Percentiles rank a stretch among this genome's conserved stretches.
Conservation (phyloP, 1,284 basidiomycete species). For the Anthracocystis walkeri region DNA sequence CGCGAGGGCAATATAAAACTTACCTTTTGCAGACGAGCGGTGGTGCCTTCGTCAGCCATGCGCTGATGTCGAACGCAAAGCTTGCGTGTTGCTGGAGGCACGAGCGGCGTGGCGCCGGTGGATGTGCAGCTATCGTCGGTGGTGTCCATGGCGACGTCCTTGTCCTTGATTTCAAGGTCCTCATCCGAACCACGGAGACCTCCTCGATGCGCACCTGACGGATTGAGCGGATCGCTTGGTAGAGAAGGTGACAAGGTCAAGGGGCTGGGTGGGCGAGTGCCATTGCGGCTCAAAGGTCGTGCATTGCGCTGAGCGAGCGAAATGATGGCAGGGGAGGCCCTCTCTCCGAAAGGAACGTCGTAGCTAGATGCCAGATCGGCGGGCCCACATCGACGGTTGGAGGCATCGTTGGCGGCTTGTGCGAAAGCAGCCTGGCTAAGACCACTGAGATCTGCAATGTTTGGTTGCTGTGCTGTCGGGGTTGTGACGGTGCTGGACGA, state of each 20-base stretch:
- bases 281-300: conserved; percentile 31
- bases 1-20: conserved; percentile 58
- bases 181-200: conserved; percentile 52
- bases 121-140: conserved; percentile 15
- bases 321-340: conserved; percentile 49
- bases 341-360: conserved; percentile 49
- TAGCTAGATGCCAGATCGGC: conserved; percentile 25
- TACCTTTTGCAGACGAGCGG: conserved; percentile 91
- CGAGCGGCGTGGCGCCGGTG: conserved; percentile 40
- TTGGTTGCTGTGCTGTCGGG: conserved; percentile 20
- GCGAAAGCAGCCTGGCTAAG: conserved; percentile 30
- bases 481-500: conserved; percentile 1
- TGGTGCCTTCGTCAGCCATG: conserved; percentile 96
- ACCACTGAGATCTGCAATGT: conserved; percentile 9
- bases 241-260: conserved; percentile 26
- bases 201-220: conserved; percentile 47
- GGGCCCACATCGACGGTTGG: conserved; percentile 40
- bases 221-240: conserved; percentile 25
- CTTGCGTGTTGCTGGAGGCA: conserved; percentile 71
- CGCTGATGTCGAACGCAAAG: conserved; percentile 91
- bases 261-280: conserved; percentile 30
- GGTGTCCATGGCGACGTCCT: conserved; percentile 24
- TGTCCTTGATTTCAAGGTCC: conserved; percentile 30
- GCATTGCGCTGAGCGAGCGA: conserved; percentile 37
- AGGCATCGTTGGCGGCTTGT: conserved; percentile 25